Evolutionary conservation across 805 yeast species (phyloP), one percentile per base, ranked within the genome.

Genomic region (Saccharomyces mikatae): DNA sequence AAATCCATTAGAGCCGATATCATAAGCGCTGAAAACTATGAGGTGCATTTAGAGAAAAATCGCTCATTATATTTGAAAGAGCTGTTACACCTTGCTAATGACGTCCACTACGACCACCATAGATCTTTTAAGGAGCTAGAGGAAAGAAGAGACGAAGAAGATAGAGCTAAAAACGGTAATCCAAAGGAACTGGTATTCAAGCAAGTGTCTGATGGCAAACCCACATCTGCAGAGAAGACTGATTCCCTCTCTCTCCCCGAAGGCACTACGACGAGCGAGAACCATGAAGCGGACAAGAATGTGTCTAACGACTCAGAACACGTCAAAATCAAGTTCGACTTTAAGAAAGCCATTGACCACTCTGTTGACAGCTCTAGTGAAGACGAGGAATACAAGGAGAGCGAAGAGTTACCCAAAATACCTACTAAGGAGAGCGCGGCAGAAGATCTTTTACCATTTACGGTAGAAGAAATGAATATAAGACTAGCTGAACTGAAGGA

Each of bases 311-410:
- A 28, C 21, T 46, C 52, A 24, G 58, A 51, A 21, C 58, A 53
- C 26, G 54, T 63, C 48, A 64, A 62, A 49, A 66, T 67, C 47
- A 67, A 66, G 47, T 54, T 66, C 47, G 65, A 67, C 2, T 58
- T 65, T 41, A 58, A 60, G 36, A 60, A 52, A 14, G 62, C 62
- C 30, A 60, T 59, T 50, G 63, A 61, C 22, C 61, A 58, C 46
- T 58, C 62, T 6, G 52, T 48, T 9, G 55, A 51, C 6, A 50
- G 47, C 36, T 28, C 32, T 11, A 22, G 36, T 4, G 52, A 44
- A 24, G 51, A 47, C 28, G 49, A 52, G 21, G 50, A 36, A 28
- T 21, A 50, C 14, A 11, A 29, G 27, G 53, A 47, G 47, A 3
- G 8, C 17, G 51, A 29, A 17, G 44, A 30, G 2, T 13, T 13